These are phyloP conservation scores for Didymella pinodella DNA, from an alignment of 2,329 filamentous ascomycete species.

Conservation along the genomic window DNA sequence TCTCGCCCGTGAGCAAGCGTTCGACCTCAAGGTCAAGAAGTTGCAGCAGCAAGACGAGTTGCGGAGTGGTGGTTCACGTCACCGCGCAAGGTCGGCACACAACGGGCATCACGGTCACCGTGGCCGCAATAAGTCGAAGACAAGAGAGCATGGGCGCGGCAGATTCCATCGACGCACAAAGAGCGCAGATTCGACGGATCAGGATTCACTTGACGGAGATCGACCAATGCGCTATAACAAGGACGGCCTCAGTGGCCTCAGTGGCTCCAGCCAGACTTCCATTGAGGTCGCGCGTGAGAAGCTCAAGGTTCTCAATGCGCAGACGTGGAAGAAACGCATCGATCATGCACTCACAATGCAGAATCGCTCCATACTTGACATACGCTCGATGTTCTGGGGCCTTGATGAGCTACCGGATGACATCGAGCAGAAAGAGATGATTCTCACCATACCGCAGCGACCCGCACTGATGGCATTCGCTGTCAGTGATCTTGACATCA, in stretches of 20 bases:
- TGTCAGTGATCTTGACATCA: slow-evolving; percentile 83
- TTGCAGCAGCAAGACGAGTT: slow-evolving; percentile 70
- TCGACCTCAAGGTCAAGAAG: slow-evolving; percentile 84
- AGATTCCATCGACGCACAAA: slow-evolving; percentile 52
- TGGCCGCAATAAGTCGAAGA: slow-evolving; percentile 50
- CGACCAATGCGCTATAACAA: slow-evolving; percentile 74
- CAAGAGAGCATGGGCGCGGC: slow-evolving; percentile 36
- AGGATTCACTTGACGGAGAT: slow-evolving; percentile 36
- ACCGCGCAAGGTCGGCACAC: slow-evolving; percentile 62
- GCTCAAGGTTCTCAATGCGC: slow-evolving; percentile 81
- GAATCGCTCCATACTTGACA: slow-evolving; percentile 76
- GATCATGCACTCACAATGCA: slow-evolving; percentile 76
- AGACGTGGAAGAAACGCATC: slow-evolving; percentile 92
- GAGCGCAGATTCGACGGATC: slow-evolving; percentile 45
- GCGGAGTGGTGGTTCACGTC: slow-evolving; percentile 56
- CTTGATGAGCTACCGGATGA: slow-evolving; percentile 82
- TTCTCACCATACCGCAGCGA: slow-evolving; percentile 83
- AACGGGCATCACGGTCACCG: slow-evolving; percentile 42
- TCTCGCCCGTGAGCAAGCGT: slow-evolving; percentile 88
- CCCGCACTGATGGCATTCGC: slow-evolving; percentile 82
- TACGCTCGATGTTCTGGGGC: slow-evolving; percentile 82
- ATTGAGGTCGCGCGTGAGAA: slow-evolving; percentile 78
- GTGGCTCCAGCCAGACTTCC: slow-evolving; percentile 73
- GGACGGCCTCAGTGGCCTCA: slow-evolving; percentile 76
- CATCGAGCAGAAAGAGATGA: slow-evolving; percentile 80